phyloP scores from a whole-genome alignment of 768 basidiomycete genomes.

The Pleurotus cornucopiae region DNA sequence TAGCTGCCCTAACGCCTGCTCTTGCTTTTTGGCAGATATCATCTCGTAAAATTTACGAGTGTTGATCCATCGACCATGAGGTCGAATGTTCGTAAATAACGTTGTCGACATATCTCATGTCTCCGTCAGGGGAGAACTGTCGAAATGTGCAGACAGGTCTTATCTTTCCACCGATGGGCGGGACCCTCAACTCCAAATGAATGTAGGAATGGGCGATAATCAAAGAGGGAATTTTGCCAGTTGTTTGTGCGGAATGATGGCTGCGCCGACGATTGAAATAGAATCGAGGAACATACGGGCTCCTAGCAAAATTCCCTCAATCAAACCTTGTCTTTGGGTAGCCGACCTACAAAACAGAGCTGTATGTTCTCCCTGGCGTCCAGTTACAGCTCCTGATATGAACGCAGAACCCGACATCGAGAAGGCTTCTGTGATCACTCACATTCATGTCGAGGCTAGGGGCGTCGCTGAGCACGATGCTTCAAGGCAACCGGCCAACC shows the following conservation, averaged over 20 bases:
- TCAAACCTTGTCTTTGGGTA: background rate
- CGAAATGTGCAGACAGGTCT: no score
- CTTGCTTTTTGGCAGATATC: no score
- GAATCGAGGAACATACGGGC: background rate
- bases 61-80: no score
- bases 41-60: no score
- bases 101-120: no score
- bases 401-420: background rate
- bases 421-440: background rate
- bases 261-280: background rate
- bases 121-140: no score
- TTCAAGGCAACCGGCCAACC: background rate
- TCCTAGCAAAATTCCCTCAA: constrained; percentile 2
- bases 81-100: no score
- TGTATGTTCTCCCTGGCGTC: background rate
- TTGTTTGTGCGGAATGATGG: background rate
- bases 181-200: no score
- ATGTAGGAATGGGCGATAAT: background rate
- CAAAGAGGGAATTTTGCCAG: constrained; percentile 4
- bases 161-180: no score
- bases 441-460: background rate
- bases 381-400: background rate
- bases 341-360: background rate
- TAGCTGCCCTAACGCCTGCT: no score
- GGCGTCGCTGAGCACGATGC: background rate